These are phyloP conservation scores for Cardamine chenopodiifolia DNA, from an alignment of 345 rosid species.

Conservation along the genomic window DNA sequence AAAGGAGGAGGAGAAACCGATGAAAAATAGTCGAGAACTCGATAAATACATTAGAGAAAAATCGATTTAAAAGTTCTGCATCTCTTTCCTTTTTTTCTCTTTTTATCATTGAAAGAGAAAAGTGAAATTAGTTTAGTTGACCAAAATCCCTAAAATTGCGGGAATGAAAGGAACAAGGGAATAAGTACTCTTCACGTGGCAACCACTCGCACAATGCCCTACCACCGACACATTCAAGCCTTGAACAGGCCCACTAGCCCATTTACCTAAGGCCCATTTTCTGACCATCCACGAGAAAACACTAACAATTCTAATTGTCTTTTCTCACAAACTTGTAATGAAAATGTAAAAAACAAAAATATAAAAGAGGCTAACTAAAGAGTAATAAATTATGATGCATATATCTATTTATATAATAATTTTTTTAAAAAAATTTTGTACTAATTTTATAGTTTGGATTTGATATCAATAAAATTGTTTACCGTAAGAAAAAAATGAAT, in stretches of 20 bases:
- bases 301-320: no score
- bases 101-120: background rate
- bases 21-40: background rate
- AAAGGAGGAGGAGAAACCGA: background rate
- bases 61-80: background rate
- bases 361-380: background rate
- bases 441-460: no score
- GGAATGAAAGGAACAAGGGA: background rate
- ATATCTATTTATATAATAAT: no score
- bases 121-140: slow-evolving; percentile 22
- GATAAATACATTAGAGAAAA: background rate
- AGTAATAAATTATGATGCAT: background rate
- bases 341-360: no score
- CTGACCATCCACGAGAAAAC: background rate
- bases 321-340: no score
- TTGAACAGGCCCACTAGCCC: slow-evolving; percentile 16
- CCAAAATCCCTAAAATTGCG: slow-evolving; percentile 35
- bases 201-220: slow-evolving; percentile 25
- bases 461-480: no score
- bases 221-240: slow-evolving; percentile 14
- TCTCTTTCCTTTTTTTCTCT: background rate
- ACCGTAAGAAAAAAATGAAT: no score
- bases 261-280: slow-evolving; percentile 9
- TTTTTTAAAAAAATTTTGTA: no score
- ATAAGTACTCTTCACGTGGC: slow-evolving; percentile 37